phyloP scores from a whole-genome alignment of 352 stramenopile genomes.

The Phytophthora palmivora region DNA sequence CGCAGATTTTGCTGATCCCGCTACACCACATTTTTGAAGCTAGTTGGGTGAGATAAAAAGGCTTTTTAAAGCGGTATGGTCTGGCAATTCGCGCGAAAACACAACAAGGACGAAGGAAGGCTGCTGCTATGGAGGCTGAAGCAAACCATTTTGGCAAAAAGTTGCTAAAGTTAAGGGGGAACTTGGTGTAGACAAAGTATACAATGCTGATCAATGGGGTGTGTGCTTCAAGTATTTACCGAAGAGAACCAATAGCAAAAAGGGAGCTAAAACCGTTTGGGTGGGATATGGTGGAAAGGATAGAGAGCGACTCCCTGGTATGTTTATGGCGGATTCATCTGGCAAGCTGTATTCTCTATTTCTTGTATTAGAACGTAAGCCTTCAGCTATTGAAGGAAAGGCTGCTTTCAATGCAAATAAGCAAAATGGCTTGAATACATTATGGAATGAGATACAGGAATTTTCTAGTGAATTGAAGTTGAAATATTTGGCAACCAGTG shows the following conservation, averaged over 20 bases:
- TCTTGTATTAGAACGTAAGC: slow-evolving; percentile 1
- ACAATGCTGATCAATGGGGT: slow-evolving; percentile 13
- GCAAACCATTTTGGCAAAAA: background rate
- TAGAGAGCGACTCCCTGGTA: slow-evolving; percentile 9
- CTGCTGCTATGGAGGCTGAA: slow-evolving; percentile 1
- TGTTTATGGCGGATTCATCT: slow-evolving; percentile 8
- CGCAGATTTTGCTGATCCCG: too few species aligned
- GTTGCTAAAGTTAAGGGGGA: background rate
- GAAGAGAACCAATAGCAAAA: slow-evolving; percentile 1
- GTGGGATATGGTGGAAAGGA: slow-evolving; percentile 1
- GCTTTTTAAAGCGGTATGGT: slow-evolving; percentile 5
- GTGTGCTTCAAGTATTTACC: slow-evolving; percentile 11
- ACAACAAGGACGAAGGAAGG: background rate
- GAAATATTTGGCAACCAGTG: slow-evolving; percentile 2
- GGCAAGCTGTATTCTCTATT: slow-evolving; percentile 1
- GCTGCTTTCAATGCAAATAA: background rate
- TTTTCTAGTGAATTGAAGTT: background rate
- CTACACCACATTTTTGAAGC: slow-evolving; percentile 6
- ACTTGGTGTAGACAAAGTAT: slow-evolving; percentile 13
- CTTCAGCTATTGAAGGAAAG: background rate
- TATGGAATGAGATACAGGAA: slow-evolving; percentile 7
- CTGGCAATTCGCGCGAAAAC: background rate
- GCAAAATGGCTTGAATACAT: slow-evolving; percentile 1
- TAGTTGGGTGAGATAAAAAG: slow-evolving; percentile 1
- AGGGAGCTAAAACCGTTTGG: slow-evolving; percentile 2